These are phyloP conservation scores for Singerocomus inundabilis DNA, from an alignment of 1,284 basidiomycete genomes.

Conservation along the genomic window DNA sequence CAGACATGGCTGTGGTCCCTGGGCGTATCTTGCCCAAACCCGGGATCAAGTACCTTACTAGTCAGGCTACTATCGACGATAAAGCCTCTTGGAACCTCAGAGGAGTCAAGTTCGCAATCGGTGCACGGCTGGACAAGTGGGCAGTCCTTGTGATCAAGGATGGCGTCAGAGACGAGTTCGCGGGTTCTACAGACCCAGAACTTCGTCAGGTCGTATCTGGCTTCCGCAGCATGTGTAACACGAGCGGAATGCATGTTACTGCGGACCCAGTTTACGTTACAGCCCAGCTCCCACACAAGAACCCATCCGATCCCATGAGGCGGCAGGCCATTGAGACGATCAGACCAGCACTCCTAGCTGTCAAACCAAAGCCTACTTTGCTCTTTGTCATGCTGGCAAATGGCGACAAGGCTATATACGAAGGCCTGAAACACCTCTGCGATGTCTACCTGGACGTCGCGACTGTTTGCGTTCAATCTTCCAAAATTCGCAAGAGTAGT, in stretches of 20 bases:
- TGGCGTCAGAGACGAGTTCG: constrained; percentile 53
- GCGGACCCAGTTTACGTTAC: constrained; percentile 14
- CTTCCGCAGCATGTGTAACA: constrained; percentile 59
- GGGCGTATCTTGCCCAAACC: constrained; percentile 68
- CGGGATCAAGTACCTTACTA: constrained; percentile 50
- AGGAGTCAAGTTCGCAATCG: constrained; percentile 59
- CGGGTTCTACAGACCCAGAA: constrained; percentile 48
- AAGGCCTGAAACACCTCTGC: constrained; percentile 69
- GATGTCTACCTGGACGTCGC: constrained; percentile 65
- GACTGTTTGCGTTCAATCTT: constrained; percentile 70
- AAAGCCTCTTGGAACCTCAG: constrained; percentile 70
- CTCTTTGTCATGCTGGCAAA: constrained; percentile 62
- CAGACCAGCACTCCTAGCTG: constrained; percentile 22
- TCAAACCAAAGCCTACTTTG: constrained; percentile 42
- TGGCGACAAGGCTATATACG: constrained; percentile 69
- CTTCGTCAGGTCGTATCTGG: constrained; percentile 45
- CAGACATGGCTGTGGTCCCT: constrained; percentile 73
- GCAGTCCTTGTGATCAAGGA: constrained; percentile 65
- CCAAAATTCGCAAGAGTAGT: constrained; percentile 64
- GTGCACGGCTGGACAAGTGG: constrained; percentile 57
- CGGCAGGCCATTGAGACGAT: constrained; percentile 22
- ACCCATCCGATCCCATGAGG: constrained; percentile 23
- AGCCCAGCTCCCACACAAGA: constrained; percentile 23
- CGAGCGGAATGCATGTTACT: constrained; percentile 55
- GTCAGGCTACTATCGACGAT: constrained; percentile 52